Evolutionary conservation across 495 filamentous ascomycete genomes (phyloP).

Genomic region (Penicillium angulare): DNA sequence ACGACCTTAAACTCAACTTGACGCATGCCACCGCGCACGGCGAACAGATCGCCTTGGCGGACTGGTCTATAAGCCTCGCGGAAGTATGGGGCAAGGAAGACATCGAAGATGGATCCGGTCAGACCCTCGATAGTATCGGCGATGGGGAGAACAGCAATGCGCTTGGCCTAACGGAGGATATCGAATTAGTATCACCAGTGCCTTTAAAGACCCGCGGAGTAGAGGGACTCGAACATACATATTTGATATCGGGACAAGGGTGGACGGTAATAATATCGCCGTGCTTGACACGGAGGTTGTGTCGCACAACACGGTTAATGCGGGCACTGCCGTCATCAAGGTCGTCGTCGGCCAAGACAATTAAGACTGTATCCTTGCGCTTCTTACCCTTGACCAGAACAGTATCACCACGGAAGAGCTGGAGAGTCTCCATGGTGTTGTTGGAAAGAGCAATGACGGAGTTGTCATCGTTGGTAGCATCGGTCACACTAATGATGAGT

Average conservation of each 20-base stretch:
- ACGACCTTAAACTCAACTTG: conserved; percentile 99
- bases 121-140: conserved; percentile 97
- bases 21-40: conserved; percentile 94
- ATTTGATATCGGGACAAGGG: conserved; percentile 99
- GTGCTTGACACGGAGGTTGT: conserved; percentile 98
- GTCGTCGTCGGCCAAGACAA: conserved; percentile 95
- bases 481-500: conserved; percentile 71
- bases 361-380: conserved; percentile 97
- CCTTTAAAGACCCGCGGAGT: neutral
- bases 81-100: conserved; percentile 99
- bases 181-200: conserved; percentile 11
- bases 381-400: conserved; percentile 99
- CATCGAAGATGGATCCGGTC: conserved; percentile 96
- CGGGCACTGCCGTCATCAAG: conserved; percentile 95
- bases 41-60: conserved; percentile 95
- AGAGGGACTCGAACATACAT: conserved; percentile 58
- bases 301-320: conserved; percentile 96
- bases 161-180: conserved; percentile 71
- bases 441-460: conserved; percentile 97
- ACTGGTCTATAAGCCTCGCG: conserved; percentile 97
- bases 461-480: conserved; percentile 99
- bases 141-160: conserved; percentile 96
- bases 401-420: conserved; percentile 97
- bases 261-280: conserved; percentile 96
- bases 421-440: conserved; percentile 97